Evolutionary conservation across 306 rosid species (phyloP).

Genomic region (Prunus campanulata): DNA sequence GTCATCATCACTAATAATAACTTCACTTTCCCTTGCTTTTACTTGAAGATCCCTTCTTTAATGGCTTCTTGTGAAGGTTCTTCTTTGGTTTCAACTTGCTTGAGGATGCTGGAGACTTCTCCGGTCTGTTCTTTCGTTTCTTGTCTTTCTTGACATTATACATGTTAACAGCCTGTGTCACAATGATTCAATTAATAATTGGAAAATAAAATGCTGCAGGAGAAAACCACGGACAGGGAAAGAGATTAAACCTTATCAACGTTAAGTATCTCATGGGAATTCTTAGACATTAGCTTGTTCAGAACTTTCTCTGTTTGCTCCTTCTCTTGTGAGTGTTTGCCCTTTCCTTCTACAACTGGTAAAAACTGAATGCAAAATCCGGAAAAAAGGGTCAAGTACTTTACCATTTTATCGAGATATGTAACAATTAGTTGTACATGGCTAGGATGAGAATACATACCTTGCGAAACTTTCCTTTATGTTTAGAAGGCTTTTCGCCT

Average conservation of each 20-base stretch:
- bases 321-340: slow-evolving; percentile 58
- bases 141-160: slow-evolving; percentile 76
- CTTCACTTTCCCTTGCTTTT: slow-evolving; percentile 58
- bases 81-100: slow-evolving; percentile 70
- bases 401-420: background rate
- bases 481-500: slow-evolving; percentile 78
- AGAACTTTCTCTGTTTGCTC: slow-evolving; percentile 83
- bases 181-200: background rate
- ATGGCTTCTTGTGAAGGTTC: slow-evolving; percentile 41
- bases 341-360: slow-evolving; percentile 78
- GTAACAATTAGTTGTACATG: background rate
- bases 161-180: slow-evolving; percentile 67
- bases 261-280: slow-evolving; percentile 78
- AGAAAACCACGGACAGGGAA: background rate
- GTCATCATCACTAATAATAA: slow-evolving; percentile 10
- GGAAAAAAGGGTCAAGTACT: slow-evolving; percentile 7
- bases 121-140: slow-evolving; percentile 38
- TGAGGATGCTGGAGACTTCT: slow-evolving; percentile 40
- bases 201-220: background rate
- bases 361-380: slow-evolving; percentile 54
- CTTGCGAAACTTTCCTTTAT: slow-evolving; percentile 86
- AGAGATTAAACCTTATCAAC: slow-evolving; percentile 57
- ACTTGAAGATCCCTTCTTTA: slow-evolving; percentile 49
- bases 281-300: slow-evolving; percentile 79
- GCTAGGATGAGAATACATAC: slow-evolving; percentile 32